Percentiles rank a stretch among this genome's conserved stretches.
Evolutionary conservation across 805 yeast species (phyloP).

Genomic region (Schizosaccharomyces japonicus): DNA sequence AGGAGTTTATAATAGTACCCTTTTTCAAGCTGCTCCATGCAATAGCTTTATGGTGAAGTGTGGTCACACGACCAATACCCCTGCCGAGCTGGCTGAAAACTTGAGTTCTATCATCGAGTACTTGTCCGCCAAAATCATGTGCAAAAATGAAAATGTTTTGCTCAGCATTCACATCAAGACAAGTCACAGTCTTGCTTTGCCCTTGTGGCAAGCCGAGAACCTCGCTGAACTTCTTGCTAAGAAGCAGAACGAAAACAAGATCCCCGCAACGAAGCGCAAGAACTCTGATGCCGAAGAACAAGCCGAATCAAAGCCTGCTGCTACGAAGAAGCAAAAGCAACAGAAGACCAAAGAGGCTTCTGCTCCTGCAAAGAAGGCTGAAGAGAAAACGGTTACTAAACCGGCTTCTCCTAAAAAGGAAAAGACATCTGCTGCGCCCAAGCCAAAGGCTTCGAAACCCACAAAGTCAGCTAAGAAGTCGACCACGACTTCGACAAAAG

Average conservation of each 20-base stretch:
- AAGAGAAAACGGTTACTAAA: neutral
- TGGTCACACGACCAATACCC: slow-evolving; percentile 28
- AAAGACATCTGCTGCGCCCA: neutral
- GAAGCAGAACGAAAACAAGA: too few relatives aligned
- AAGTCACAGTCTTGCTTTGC: slow-evolving; percentile 54
- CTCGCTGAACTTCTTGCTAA: slow-evolving; percentile 16
- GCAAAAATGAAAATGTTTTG: slow-evolving; percentile 15
- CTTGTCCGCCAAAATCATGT: slow-evolving; percentile 13
- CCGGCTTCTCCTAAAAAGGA: neutral
- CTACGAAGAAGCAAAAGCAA: neutral
- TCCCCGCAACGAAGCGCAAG: too few relatives aligned
- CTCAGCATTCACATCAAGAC: slow-evolving; percentile 39
- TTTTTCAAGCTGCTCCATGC: slow-evolving; percentile 49
- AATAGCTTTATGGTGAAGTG: slow-evolving; percentile 39
- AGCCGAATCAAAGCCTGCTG: neutral
- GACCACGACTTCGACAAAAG: too few relatives aligned
- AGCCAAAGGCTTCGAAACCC: too few relatives aligned
- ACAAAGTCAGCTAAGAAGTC: too few relatives aligned
- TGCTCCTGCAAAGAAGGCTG: neutral
- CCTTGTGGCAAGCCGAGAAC: slow-evolving; percentile 47
- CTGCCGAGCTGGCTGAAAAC: slow-evolving; percentile 35
- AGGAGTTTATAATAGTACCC: slow-evolving; percentile 33
- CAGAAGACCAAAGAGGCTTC: neutral
- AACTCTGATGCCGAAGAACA: too few relatives aligned
- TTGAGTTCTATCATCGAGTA: slow-evolving; percentile 26